phyloP scores from a whole-genome alignment of 805 yeast species.

The Saturnispora bothae region DNA sequence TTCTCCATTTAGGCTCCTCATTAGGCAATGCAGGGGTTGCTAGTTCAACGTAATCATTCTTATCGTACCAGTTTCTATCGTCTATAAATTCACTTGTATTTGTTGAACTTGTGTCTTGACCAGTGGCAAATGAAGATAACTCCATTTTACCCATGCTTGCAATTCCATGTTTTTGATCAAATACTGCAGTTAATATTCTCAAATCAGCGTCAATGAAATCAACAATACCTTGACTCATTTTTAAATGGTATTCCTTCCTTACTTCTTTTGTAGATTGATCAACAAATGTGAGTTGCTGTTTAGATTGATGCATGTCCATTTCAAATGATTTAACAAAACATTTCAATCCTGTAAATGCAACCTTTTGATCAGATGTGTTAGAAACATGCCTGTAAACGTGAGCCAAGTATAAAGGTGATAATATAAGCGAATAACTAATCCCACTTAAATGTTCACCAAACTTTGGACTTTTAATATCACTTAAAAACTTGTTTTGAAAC shows the following conservation, averaged over 20 bases:
- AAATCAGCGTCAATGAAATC: constrained; percentile 61
- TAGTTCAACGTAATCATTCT: constrained; percentile 65
- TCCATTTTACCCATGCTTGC: constrained; percentile 31
- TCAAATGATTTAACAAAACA: constrained; percentile 43
- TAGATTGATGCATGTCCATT: constrained; percentile 59
- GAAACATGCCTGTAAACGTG: constrained; percentile 54
- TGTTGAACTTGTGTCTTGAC: constrained; percentile 15
- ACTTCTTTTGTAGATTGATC: constrained; percentile 31
- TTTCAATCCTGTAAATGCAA: constrained; percentile 62
- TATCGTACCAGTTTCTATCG: constrained; percentile 51
- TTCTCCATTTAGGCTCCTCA: constrained; percentile 32
- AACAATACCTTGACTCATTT: constrained; percentile 59
- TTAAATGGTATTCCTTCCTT: constrained; percentile 41
- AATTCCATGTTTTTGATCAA: constrained; percentile 43
- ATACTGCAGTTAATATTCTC: constrained; percentile 52
- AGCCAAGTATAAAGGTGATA: constrained; percentile 64
- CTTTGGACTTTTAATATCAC: constrained; percentile 18
- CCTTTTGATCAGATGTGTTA: constrained; percentile 31
- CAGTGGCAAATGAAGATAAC: constrained; percentile 12
- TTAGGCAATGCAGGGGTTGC: constrained; percentile 36
- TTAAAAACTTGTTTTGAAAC: constrained; percentile 40
- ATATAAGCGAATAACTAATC: constrained; percentile 65
- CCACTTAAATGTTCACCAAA: constrained; percentile 41
- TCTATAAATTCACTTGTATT: constrained; percentile 11
- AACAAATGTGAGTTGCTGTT: constrained; percentile 28